Evolutionary conservation across 176 grass and related monocot genomes (phyloP), one percentile per base, ranked within the genome.

Genomic region (Oryza brachyantha): DNA sequence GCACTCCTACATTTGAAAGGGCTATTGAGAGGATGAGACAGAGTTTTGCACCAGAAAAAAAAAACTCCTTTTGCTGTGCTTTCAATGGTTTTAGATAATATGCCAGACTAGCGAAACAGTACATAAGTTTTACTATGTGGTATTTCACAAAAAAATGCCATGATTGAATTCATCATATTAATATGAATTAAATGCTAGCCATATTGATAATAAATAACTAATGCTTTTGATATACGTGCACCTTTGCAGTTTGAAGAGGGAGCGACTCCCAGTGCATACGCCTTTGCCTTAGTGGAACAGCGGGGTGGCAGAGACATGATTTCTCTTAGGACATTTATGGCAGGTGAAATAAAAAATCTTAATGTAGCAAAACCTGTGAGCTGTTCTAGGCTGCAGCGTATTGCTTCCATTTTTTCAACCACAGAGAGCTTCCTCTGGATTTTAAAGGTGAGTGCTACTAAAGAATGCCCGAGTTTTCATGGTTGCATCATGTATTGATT

Each of bases 251-350:
- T 94, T 79, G 80, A 88, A 19, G 89, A 87, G 86, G 83, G 89
- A 69, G 70, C 43, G 34, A 90, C 68, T 35, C 91, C 92, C 34
- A 90, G 75, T 10, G 83, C 92, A n/a, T 94, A 98, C 66, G 85
- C 87, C 70, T 94, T 98, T 92, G 95, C 87, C 25, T 64, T 94
- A 78, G 95, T 98, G 79, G 95, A 98, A 75, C 86, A 92, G 32
- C 89, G 89, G 29, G 92, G 92, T 29, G 85, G 92, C 64, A 88
- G 84, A 79, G 80, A 70, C 45, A 84, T 50, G 3, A 69, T 94
- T 84, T 79, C 95, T 50, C 68, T 98, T 79, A 84, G 61, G 78
- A 85, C 95, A 60, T 98, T 90, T 77, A 3, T 98, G 39, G 77
- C 83, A 39, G 92, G 95, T 19, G 92, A 98, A 84, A 64, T 98